These are phyloP conservation scores for Termitomyces sp. DNA, from an alignment of 768 basidiomycete species.

Conservation along the genomic window DNA sequence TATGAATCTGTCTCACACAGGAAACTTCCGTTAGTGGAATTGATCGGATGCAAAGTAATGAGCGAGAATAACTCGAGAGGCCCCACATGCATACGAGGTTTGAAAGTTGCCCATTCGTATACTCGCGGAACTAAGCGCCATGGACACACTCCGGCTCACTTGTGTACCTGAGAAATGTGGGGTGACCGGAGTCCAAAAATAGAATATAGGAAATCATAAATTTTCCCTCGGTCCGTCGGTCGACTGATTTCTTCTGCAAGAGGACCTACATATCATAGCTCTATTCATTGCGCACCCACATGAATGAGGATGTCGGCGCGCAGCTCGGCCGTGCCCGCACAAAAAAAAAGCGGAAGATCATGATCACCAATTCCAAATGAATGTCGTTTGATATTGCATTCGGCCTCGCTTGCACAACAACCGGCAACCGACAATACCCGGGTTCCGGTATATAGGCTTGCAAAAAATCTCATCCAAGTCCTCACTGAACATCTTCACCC, in stretches of 20 bases:
- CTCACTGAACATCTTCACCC: not conserved
- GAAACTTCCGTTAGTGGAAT: not conserved
- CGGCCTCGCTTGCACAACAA: not conserved
- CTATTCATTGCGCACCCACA: not conserved
- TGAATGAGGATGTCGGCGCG: not conserved
- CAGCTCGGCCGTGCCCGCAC: not conserved
- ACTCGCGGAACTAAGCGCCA: not conserved
- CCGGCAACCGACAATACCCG: constrained; percentile 11
- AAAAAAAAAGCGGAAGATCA: not conserved
- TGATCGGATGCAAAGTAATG: too few species aligned
- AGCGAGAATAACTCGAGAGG: too few species aligned
- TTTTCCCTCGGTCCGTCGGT: not conserved
- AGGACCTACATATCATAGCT: not conserved
- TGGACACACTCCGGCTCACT: not conserved
- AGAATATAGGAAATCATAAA: not conserved
- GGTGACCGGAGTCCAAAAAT: not conserved
- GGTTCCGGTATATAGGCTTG: not conserved
- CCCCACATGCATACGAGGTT: too few species aligned
- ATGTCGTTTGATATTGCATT: constrained; percentile 1
- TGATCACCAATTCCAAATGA: not conserved
- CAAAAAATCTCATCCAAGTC: not conserved
- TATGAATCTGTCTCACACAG: too few species aligned
- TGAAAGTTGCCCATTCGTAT: not conserved
- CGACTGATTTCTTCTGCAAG: not conserved
- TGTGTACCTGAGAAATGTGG: not conserved